These are phyloP conservation scores for Saccharomycopsis oosterbeekiorum DNA, from an alignment of 805 yeast genomes.

Conservation along the genomic window DNA sequence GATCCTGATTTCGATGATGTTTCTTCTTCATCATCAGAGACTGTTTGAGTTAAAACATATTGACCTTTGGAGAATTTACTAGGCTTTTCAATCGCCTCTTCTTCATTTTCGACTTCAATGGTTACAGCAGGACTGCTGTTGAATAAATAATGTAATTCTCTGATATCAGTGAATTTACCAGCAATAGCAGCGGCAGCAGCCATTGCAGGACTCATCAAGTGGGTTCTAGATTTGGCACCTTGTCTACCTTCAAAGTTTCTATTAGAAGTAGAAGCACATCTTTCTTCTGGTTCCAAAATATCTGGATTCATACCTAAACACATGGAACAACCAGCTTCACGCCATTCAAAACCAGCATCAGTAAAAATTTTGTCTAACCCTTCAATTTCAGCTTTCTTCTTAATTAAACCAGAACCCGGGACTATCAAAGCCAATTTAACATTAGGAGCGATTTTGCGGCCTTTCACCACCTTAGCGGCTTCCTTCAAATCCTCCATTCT, in stretches of 20 bases:
- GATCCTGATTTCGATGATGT: constrained; percentile 41
- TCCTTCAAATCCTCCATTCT: constrained; percentile 95
- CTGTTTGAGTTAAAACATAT: constrained; percentile 5
- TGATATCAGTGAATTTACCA: constrained; percentile 85
- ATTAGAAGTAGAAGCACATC: constrained; percentile 98
- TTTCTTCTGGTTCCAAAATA: constrained; percentile 85
- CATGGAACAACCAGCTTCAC: constrained; percentile 99
- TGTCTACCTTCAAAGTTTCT: constrained; percentile 99
- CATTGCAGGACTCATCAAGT: constrained; percentile 98
- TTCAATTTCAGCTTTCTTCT: constrained; percentile 87
- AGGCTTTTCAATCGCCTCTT: not conserved
- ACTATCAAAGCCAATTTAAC: constrained; percentile 83
- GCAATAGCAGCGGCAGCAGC: constrained; percentile 97
- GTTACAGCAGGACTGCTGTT: constrained; percentile 45
- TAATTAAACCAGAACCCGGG: constrained; percentile 96
- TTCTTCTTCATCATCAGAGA: constrained; percentile 47
- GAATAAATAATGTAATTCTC: constrained; percentile 56
- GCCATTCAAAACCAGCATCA: constrained; percentile 95
- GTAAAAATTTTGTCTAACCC: constrained; percentile 86
- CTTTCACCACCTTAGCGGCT: constrained; percentile 89
- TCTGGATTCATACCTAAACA: constrained; percentile 99
- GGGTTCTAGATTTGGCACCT: constrained; percentile 94
- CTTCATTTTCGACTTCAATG: constrained; percentile 26
- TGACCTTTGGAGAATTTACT: not conserved
- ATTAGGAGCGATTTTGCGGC: constrained; percentile 73